These are phyloP conservation scores for Mrakia gelida DNA, from an alignment of 768 basidiomycete species.

Conservation along the genomic window DNA sequence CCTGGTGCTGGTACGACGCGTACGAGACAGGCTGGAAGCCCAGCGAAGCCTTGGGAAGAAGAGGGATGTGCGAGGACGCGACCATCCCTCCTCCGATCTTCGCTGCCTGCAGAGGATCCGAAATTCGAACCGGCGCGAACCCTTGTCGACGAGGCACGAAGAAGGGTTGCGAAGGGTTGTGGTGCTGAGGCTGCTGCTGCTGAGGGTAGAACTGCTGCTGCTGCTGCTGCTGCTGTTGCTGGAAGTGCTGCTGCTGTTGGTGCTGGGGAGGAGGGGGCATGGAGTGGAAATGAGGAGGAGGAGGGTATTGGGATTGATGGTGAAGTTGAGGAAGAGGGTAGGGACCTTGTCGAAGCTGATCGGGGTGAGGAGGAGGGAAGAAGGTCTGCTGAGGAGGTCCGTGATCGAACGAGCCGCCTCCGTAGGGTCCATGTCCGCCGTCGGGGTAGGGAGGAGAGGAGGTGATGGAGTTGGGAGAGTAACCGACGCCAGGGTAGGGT, in stretches of 20 bases:
- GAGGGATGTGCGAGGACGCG: not conserved
- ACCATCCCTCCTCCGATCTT: constrained; percentile 6
- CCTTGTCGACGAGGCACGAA: constrained; percentile 4
- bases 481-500: not conserved
- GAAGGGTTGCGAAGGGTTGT: not conserved
- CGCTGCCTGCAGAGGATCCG: not conserved
- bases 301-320: constrained; percentile 1
- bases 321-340: not conserved
- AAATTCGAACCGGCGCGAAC: not conserved
- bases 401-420: not conserved
- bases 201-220: not conserved
- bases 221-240: not conserved
- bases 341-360: not conserved
- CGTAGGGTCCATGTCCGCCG: not conserved
- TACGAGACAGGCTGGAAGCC: not conserved
- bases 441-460: constrained; percentile 1
- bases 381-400: not conserved
- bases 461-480: not conserved
- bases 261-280: not conserved
- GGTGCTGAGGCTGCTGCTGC: not conserved
- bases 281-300: not conserved
- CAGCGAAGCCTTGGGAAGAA: not conserved
- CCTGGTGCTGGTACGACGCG: constrained; percentile 11
- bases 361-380: constrained; percentile 2
- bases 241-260: not conserved